Percentiles rank a stretch among this genome's conserved stretches.
Conservation (phyloP, 306 rosid genomes). For the Vigna hirtella region DNA sequence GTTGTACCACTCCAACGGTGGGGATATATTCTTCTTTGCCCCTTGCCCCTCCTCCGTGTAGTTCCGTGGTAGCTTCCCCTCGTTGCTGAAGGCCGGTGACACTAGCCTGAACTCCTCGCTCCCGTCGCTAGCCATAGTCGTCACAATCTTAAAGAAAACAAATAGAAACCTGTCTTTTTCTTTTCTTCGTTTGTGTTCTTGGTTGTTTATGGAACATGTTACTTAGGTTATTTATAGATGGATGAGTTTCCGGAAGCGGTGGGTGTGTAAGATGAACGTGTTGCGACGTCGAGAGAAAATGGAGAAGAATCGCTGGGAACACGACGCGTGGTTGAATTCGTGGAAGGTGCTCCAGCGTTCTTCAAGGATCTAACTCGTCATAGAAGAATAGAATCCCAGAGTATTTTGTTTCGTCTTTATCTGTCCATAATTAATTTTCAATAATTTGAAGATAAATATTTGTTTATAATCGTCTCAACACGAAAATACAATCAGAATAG, state of each 20-base stretch:
- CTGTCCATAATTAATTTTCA: too few species aligned
- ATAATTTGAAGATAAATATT: too few species aligned
- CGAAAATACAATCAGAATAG: too few species aligned
- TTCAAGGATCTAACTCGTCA: conserved; percentile 19
- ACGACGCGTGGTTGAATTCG: conserved; percentile 44
- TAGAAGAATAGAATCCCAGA: not conserved
- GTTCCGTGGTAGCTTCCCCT: conserved; percentile 70
- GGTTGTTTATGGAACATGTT: not conserved
- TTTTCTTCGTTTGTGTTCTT: too few species aligned
- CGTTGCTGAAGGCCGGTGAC: conserved; percentile 60
- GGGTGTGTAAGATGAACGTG: conserved; percentile 44
- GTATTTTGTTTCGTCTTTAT: too few species aligned
- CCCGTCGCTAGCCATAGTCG: conserved; percentile 45
- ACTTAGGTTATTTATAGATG: not conserved
- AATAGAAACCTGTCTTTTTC: too few species aligned
- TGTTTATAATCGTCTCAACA: too few species aligned
- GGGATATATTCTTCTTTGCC: conserved; percentile 74
- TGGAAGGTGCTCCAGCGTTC: conserved; percentile 44
- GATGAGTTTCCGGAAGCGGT: not conserved
- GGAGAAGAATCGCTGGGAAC: not conserved
- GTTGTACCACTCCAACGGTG: conserved; percentile 91
- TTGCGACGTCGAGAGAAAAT: conserved; percentile 40
- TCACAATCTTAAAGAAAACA: not conserved
- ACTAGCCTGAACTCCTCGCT: conserved; percentile 70
- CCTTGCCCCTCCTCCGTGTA: conserved; percentile 83